Conservation (phyloP, 768 basidiomycete genomes). For the Mycena floridula region DNA sequence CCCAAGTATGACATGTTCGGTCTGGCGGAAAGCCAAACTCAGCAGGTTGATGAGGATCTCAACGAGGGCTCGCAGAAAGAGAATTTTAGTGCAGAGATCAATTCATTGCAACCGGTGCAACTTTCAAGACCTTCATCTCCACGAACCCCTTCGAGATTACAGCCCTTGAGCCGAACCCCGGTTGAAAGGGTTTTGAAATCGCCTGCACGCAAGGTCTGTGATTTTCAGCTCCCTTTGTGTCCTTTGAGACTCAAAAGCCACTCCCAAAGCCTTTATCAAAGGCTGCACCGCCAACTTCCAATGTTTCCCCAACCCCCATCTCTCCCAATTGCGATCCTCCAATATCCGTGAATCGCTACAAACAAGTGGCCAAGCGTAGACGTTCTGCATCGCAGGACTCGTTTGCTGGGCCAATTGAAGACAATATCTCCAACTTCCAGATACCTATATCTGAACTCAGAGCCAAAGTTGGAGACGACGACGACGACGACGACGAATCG, state of each 20-base stretch:
- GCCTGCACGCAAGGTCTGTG: too few relatives aligned
- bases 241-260: too few relatives aligned
- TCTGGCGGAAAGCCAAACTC: constrained; percentile 48
- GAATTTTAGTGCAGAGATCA: too few relatives aligned
- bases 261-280: neutral
- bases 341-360: too few relatives aligned
- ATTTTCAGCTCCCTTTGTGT: too few relatives aligned
- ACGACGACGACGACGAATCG: too few relatives aligned
- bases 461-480: too few relatives aligned
- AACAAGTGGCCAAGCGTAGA: neutral
- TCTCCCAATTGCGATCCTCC: too few relatives aligned
- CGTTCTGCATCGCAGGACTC: constrained; percentile 1
- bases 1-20: constrained; percentile 56
- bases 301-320: too few relatives aligned
- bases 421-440: constrained; percentile 25
- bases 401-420: neutral
- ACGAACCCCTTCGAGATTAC: too few relatives aligned
- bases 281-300: neutral
- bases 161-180: neutral
- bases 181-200: neutral
- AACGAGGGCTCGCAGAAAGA: constrained; percentile 45
- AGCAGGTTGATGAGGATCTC: constrained; percentile 28
- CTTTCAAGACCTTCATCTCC: neutral
- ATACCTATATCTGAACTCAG: constrained; percentile 55
- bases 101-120: neutral